These are phyloP conservation scores for Pythium periplocum DNA, from an alignment of 352 stramenopile species.

Conservation along the genomic window DNA sequence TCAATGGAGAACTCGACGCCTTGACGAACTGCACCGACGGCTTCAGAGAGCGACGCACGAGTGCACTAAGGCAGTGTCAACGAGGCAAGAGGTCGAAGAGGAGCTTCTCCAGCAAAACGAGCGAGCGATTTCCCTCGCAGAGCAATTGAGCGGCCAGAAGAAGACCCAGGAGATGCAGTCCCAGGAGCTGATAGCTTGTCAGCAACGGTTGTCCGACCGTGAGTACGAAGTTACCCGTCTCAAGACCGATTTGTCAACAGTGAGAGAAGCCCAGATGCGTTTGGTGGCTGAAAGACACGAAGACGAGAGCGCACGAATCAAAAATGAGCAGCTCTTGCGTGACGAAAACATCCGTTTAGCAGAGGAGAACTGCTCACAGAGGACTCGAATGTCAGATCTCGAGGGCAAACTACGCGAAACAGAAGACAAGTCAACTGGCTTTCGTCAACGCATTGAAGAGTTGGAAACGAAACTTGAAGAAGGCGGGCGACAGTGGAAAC, in stretches of 20 bases:
- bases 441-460: too few species aligned
- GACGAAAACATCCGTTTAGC: too few species aligned
- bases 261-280: slow-evolving; percentile 18
- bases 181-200: slow-evolving; percentile 24
- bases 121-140: slow-evolving; percentile 24
- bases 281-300: slow-evolving; percentile 1
- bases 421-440: too few species aligned
- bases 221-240: slow-evolving; percentile 26
- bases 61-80: slow-evolving; percentile 15
- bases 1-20: slow-evolving; percentile 27
- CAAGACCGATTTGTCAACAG: slow-evolving; percentile 23
- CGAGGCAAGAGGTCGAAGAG: slow-evolving; percentile 43
- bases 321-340: too few species aligned
- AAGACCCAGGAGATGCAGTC: slow-evolving; percentile 22
- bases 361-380: too few species aligned
- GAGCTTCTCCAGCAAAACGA: slow-evolving; percentile 38
- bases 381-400: too few species aligned
- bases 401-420: too few species aligned
- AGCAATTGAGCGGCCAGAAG: slow-evolving; percentile 30
- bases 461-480: too few species aligned
- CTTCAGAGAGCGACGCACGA: slow-evolving; percentile 13
- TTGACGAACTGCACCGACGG: slow-evolving; percentile 13
- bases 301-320: neutral
- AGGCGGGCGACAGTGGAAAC: too few species aligned
- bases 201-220: slow-evolving; percentile 24